A percentile compares a stretch with the other conserved stretches of the same genome.
Evolutionary conservation across 495 filamentous ascomycete genomes (phyloP).

Genomic region (Penicillium cataractarum): DNA sequence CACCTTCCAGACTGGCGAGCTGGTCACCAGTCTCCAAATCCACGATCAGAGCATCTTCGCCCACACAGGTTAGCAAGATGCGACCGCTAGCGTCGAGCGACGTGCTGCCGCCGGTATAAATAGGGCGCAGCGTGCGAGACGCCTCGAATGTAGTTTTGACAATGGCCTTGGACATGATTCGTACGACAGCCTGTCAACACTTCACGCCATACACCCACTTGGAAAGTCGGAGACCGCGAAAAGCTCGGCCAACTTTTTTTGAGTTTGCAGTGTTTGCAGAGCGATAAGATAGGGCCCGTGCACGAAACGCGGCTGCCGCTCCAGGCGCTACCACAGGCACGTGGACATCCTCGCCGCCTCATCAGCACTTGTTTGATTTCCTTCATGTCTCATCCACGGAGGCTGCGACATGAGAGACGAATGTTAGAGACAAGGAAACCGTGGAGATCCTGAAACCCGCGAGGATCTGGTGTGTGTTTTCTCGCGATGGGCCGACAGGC

Average conservation of each 20-base stretch:
- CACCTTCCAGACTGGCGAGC: conserved; percentile 86
- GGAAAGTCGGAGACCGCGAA: conserved; percentile 26
- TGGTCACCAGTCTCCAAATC: conserved; percentile 82
- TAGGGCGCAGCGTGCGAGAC: conserved; percentile 79
- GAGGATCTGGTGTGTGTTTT: not conserved
- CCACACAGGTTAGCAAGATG: conserved; percentile 82
- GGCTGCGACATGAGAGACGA: not conserved
- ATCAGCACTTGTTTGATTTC: not conserved
- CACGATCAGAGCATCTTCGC: conserved; percentile 87
- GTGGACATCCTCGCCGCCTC: conserved; percentile 6
- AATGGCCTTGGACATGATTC: conserved; percentile 51
- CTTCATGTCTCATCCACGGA: not conserved
- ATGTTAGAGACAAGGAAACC: not conserved
- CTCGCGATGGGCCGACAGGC: conserved; percentile 54
- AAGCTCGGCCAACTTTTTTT: conserved; percentile 44
- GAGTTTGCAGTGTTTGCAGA: conserved; percentile 45
- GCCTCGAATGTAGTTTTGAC: conserved; percentile 87
- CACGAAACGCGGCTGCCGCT: conserved; percentile 12
- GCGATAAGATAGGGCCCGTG: conserved; percentile 38
- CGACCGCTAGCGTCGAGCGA: conserved; percentile 80
- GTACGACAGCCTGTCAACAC: conserved; percentile 26
- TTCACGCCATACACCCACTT: conserved; percentile 19
- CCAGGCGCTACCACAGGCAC: not conserved
- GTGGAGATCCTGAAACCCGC: conserved; percentile 10
- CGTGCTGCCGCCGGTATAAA: conserved; percentile 89